phyloP scores from a whole-genome alignment of 2,329 filamentous ascomycete species.

The Beauveria sp. region DNA sequence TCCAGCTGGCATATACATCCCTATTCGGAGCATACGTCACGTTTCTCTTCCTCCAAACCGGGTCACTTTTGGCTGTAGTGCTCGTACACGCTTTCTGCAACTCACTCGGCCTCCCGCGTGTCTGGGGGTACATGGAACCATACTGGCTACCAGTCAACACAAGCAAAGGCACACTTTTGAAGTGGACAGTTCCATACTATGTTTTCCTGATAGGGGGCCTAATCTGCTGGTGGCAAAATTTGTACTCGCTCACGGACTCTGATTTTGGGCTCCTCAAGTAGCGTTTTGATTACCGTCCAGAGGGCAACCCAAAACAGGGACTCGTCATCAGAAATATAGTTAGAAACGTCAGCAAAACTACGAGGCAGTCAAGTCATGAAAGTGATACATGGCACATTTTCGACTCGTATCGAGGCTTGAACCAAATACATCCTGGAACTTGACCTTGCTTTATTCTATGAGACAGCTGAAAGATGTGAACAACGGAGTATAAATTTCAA shows the following conservation, averaged over 20 bases:
- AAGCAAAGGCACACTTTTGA: constrained; percentile 16
- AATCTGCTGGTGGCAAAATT: constrained; percentile 57
- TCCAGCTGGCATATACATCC: constrained; percentile 87
- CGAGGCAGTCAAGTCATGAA: neutral
- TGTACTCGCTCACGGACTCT: constrained; percentile 65
- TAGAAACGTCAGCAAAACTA: neutral
- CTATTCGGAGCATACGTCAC: constrained; percentile 90
- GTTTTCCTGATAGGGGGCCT: constrained; percentile 64
- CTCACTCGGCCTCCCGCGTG: constrained; percentile 75
- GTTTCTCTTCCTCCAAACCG: constrained; percentile 80
- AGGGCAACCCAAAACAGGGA: neutral
- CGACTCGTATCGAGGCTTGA: neutral
- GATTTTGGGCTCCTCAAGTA: constrained; percentile 20
- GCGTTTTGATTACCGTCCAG: no score
- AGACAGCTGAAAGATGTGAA: neutral
- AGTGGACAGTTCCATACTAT: constrained; percentile 78
- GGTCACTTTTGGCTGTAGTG: constrained; percentile 69
- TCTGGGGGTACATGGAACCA: constrained; percentile 71
- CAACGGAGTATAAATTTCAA: neutral
- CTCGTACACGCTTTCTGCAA: constrained; percentile 86
- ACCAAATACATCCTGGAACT: neutral
- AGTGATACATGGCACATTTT: neutral
- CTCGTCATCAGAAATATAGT: neutral
- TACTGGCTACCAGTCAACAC: constrained; percentile 28
- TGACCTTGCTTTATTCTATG: neutral